Base-by-base conservation (phyloP, 2,329 filamentous ascomycete species). In the Alternaria metachromatica region DNA sequence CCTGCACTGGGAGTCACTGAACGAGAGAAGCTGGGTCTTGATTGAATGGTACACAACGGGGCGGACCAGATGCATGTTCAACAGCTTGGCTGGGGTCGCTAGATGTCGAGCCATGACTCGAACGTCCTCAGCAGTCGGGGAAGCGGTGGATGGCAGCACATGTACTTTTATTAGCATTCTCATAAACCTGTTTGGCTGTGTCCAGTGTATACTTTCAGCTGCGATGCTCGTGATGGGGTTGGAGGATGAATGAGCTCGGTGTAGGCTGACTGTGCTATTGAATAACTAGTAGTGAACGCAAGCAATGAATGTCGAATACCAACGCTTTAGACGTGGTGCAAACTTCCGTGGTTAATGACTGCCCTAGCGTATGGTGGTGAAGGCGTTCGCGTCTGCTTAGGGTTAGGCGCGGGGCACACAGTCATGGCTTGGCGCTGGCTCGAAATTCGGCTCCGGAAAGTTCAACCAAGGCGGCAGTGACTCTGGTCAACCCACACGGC, bases 161-260 rank as follows among this genome's bases (percentile, higher is more conserved):
- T 77, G 75, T 77, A 78, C 69, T 74, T 76, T 67, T 75, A 76
- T 60, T 70, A 73, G 65, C 71, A 72, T 78, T 78, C 70, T 66
- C 75, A 75, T 70, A 70, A 68, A 75, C 66, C 53, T 56, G 51
- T 45, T 60, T 55, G 54, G 58, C 37, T 48, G 46, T 61, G 54
- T 48, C 25, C 46, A 13, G 21, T 53, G 53, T 28, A 58, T 28
- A 15, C 21, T 44, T 33, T 25, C 18, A 48, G 41, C 15, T 20
- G 28, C 54, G 45, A 49, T 48, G 12, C 18, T 12, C 20, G 30
- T 41, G 44, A 41, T 51, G n/a, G 41, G 37, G 37, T 30, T 55
- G 41, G 18, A 18, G n/a, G 23, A 13, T 26, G 15, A 26, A 25
- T 23, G n/a, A 15, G 23, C 8, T 55, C 23, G 9, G 41, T 25